Evolutionary conservation across 129 eudicot species (phyloP), one percentile per base, ranked within the genome.

Genomic region (Saposhnikovia divaricata): DNA sequence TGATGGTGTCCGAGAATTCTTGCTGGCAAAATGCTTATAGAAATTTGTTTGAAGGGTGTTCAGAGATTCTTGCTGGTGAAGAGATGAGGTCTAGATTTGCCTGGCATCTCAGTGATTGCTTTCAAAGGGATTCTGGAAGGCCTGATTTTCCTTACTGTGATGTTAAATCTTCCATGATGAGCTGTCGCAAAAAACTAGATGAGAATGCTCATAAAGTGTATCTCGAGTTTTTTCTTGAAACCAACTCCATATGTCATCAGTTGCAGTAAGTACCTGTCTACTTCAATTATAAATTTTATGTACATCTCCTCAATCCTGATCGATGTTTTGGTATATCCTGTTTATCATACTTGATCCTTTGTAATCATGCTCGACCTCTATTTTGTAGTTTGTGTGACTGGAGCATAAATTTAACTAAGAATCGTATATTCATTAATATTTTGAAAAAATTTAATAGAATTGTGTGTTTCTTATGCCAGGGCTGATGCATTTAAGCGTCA

Each of bases 31-130:
- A 79, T 14, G 95, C 97, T 1, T 93, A 91, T 83, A 87, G 79
- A 31, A 84, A 86, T 47, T 65, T 93, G n/a, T 87, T 89, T 82
- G 81, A 87, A n/a, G 89, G 93, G 74, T 93, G 98, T 72, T 77
- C 98, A 10, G 89, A 90, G 84, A 89, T 88, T 45, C 76, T 93
- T 69, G 98, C 97, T 8, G 92, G 68, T 42, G 89, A 91, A 76
- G 96, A 91, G 79, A 77, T 59, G 68, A 77, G 86, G 82, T 78
- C 91, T 7, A 82, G 94, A 46, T 72, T 93, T 44, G 97, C 98
- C 23, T 93, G 98, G 96, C 84, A 88, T 86, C 95, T 93, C 7
- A 89, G 83, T 75, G 96, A 88, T 77, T 93, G 98, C 80, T 93
- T 93, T 79, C 93, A 89, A 42, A 86, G 82, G 82, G 95, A 88